A percentile compares a stretch with the other conserved stretches of the same genome.
phyloP scores from a whole-genome alignment of 2,329 filamentous ascomycete genomes.

The Colletotrichum sp. region DNA sequence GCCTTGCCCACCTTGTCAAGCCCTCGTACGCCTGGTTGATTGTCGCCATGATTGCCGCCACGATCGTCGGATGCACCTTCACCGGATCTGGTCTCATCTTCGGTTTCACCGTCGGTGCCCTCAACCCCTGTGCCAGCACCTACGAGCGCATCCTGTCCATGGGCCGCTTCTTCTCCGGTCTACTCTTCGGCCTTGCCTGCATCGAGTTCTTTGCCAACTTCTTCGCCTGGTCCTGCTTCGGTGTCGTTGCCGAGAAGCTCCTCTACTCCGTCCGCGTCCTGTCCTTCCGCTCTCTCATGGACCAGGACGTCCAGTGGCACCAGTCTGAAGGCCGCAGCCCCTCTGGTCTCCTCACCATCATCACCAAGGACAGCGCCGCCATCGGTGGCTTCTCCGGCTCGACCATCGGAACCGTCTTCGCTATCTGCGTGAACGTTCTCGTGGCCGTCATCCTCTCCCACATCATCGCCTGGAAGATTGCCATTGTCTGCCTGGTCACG shows the following conservation, averaged over 20 bases:
- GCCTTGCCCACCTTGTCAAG: constrained; percentile 24
- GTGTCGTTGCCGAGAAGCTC: constrained; percentile 60
- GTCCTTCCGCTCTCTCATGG: constrained; percentile 60
- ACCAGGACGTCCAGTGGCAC: constrained; percentile 66
- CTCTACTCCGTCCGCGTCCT: constrained; percentile 60
- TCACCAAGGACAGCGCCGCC: constrained; percentile 60
- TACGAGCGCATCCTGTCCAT: constrained; percentile 49
- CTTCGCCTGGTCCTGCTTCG: constrained; percentile 61
- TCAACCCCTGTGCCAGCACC: constrained; percentile 57
- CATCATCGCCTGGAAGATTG: constrained; percentile 64
- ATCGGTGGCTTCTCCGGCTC: constrained; percentile 62
- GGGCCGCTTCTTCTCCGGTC: constrained; percentile 59
- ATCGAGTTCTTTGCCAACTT: constrained; percentile 66
- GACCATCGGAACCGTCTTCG: constrained; percentile 58
- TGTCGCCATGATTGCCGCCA: constrained; percentile 53
- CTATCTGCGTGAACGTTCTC: constrained; percentile 58
- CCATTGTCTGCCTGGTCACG: constrained; percentile 57
- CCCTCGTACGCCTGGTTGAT: constrained; percentile 44
- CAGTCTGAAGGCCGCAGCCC: constrained; percentile 56
- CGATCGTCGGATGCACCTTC: constrained; percentile 62
- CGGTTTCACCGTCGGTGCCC: constrained; percentile 61
- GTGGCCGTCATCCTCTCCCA: constrained; percentile 59
- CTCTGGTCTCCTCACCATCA: constrained; percentile 53
- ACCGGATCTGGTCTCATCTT: constrained; percentile 64
- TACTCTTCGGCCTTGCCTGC: constrained; percentile 66